Evolutionary conservation across 257 asterid species (phyloP).

Genomic region (Plantago major): DNA sequence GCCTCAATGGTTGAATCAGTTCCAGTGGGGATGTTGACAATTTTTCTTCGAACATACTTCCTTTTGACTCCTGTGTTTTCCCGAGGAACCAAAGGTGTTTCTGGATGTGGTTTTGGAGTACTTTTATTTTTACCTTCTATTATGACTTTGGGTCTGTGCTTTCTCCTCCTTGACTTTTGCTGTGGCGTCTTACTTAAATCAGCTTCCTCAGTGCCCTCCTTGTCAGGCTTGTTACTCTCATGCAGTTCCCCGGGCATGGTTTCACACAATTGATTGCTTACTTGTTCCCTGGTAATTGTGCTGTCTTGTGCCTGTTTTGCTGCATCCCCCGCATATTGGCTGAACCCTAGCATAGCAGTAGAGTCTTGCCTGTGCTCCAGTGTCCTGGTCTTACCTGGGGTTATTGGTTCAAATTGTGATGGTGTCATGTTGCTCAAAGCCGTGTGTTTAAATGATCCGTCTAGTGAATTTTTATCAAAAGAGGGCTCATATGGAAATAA

Average conservation of each 20-base stretch:
- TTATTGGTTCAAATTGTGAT: constrained; percentile 48
- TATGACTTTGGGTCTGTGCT: constrained; percentile 92
- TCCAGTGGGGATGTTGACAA: constrained; percentile 22
- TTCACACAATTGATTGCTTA: constrained; percentile 27
- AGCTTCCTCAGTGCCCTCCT: constrained; percentile 46
- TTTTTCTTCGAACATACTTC: constrained; percentile 47
- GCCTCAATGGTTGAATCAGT: constrained; percentile 22
- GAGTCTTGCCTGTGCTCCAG: constrained; percentile 25
- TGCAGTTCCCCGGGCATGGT: constrained; percentile 31
- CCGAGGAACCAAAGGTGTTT: constrained; percentile 33
- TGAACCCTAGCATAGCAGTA: constrained; percentile 15
- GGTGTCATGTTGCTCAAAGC: constrained; percentile 23
- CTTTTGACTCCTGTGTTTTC: constrained; percentile 45
- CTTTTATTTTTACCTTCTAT: constrained; percentile 53
- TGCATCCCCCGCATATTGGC: constrained; percentile 21
- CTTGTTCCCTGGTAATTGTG: constrained; percentile 23
- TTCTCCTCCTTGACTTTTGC: constrained; percentile 64
- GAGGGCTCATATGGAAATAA: constrained; percentile 28
- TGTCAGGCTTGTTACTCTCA: constrained; percentile 81
- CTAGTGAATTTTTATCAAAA: constrained; percentile 47
- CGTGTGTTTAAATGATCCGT: constrained; percentile 29
- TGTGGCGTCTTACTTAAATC: constrained; percentile 59
- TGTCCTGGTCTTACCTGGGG: constrained; percentile 49
- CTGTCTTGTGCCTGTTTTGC: constrained; percentile 21
- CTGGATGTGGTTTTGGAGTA: constrained; percentile 36